phyloP scores from a whole-genome alignment of 108 stramenopile genomes.

The Poteriospumella lacustris region DNA sequence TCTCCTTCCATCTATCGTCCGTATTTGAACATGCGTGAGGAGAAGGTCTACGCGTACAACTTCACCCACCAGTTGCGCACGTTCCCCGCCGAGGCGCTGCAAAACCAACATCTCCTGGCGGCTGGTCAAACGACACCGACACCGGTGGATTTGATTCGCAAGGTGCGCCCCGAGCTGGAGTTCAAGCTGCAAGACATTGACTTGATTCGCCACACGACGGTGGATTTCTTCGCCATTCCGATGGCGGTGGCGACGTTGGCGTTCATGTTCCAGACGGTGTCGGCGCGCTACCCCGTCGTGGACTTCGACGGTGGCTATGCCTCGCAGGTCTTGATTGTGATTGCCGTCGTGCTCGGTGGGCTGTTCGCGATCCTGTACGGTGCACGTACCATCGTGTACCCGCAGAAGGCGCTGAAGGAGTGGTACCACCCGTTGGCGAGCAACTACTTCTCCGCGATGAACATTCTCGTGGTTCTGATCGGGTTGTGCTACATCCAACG shows the following conservation, averaged over 20 bases:
- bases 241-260: constrained; percentile 23
- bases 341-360: not conserved
- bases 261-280: not conserved
- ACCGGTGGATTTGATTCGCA: constrained; percentile 26
- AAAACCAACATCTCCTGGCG: not conserved
- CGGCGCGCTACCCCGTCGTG: not conserved
- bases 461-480: not conserved
- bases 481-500: not conserved
- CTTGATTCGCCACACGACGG: not conserved
- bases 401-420: constrained; percentile 9
- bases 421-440: constrained; percentile 12
- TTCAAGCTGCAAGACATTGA: constrained; percentile 2
- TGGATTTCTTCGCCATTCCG: constrained; percentile 18
- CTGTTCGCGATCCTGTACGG: not conserved
- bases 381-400: not conserved
- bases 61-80: not conserved
- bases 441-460: constrained; percentile 15
- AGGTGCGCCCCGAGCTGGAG: constrained; percentile 15
- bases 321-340: not conserved
- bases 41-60: not conserved
- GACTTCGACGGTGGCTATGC: not conserved
- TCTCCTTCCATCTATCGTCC: not conserved
- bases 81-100: not conserved
- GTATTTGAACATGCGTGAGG: not conserved
- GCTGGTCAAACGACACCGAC: not conserved